Evolutionary conservation across 441 rosid species (phyloP).

Genomic region (Isatis lusitanica): DNA sequence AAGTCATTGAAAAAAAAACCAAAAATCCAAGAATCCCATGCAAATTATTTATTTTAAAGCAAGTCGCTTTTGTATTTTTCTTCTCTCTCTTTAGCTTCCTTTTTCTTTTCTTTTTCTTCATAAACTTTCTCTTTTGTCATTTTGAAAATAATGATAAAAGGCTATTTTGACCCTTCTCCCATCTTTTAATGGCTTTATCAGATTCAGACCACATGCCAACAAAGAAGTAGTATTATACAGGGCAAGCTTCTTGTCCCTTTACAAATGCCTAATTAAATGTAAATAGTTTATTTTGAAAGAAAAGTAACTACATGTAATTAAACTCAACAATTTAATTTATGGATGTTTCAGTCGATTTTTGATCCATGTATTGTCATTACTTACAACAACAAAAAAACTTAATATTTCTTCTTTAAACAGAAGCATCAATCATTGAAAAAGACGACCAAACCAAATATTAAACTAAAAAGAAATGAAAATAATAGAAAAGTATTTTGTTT

Average conservation of each 20-base stretch:
- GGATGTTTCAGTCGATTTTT: background rate
- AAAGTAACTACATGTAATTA: background rate
- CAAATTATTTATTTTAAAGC: constrained; percentile 27
- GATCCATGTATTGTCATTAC: constrained; percentile 26
- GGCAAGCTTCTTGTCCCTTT: constrained; percentile 32
- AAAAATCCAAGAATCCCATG: constrained; percentile 40
- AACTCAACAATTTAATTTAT: background rate
- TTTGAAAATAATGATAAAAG: constrained; percentile 34
- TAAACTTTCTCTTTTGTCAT: constrained; percentile 32
- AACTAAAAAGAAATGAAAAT: constrained; percentile 2
- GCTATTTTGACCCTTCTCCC: constrained; percentile 53
- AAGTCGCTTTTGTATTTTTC: constrained; percentile 34
- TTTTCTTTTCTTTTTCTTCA: background rate
- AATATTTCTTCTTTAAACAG: constrained; percentile 17
- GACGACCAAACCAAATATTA: constrained; percentile 24
- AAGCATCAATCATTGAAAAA: constrained; percentile 33
- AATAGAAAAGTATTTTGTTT: background rate
- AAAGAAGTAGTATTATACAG: constrained; percentile 30
- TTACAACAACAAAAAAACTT: constrained; percentile 27
- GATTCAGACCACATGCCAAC: constrained; percentile 37
- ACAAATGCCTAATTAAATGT: background rate
- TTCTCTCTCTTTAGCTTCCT: constrained; percentile 3
- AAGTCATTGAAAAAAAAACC: constrained; percentile 29
- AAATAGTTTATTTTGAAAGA: background rate
- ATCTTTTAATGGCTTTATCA: constrained; percentile 40